Evolutionary conservation across 495 filamentous ascomycete species (phyloP).

Genomic region (Antarctomyces pellizariae): DNA sequence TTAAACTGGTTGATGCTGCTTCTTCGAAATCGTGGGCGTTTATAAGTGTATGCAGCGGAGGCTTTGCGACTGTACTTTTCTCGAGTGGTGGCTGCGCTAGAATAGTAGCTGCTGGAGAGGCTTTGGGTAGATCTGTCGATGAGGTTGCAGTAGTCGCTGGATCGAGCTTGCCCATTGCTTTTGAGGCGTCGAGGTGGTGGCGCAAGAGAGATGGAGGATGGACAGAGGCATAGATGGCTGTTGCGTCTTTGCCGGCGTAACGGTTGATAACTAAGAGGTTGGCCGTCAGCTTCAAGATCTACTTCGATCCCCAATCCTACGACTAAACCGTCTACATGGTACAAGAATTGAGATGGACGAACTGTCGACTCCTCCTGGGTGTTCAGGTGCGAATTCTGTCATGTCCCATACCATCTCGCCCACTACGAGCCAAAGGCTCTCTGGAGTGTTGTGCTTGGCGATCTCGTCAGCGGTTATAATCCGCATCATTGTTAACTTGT

Average conservation of each 20-base stretch:
- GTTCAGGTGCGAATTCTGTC: constrained; percentile 34
- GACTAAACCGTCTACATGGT: no score
- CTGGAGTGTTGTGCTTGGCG: constrained; percentile 31
- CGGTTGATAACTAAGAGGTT: constrained; percentile 32
- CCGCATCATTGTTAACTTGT: neutral
- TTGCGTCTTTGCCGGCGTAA: constrained; percentile 52
- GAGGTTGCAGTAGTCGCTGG: constrained; percentile 3
- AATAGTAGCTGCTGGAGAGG: constrained; percentile 4
- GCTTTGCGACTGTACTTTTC: constrained; percentile 20
- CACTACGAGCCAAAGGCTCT: constrained; percentile 59
- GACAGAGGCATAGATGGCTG: constrained; percentile 38
- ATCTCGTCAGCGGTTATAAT: constrained; percentile 16
- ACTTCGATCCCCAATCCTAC: no score
- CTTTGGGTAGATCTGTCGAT: constrained; percentile 4
- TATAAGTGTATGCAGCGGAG: constrained; percentile 44
- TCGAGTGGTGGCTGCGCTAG: constrained; percentile 3
- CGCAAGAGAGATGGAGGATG: constrained; percentile 40
- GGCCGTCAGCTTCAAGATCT: no score
- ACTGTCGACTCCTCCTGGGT: constrained; percentile 36
- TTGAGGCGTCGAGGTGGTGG: constrained; percentile 25
- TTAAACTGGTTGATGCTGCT: constrained; percentile 35
- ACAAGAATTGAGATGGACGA: constrained; percentile 6
- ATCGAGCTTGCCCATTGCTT: constrained; percentile 35
- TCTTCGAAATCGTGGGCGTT: constrained; percentile 50
- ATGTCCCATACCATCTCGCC: constrained; percentile 58